These are phyloP conservation scores for Claviceps sp. DNA, from an alignment of 2,329 filamentous ascomycete species.

Conservation along the genomic window DNA sequence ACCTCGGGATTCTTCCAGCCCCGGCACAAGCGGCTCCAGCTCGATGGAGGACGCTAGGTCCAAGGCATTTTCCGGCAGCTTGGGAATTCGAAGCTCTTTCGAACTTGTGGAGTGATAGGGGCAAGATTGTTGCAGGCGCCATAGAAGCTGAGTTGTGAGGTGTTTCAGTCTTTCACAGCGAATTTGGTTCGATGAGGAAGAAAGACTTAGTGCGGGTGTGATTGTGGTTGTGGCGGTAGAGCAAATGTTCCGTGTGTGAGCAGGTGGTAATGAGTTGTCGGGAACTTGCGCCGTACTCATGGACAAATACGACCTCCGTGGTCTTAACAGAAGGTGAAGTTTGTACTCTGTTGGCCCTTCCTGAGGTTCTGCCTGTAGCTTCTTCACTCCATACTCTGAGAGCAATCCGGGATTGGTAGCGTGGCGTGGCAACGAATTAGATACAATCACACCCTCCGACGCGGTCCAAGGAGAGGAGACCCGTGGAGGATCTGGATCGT, in stretches of 20 bases:
- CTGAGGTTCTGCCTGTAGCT: slow-evolving; percentile 80
- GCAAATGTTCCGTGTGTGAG: slow-evolving; percentile 2
- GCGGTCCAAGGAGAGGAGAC: slow-evolving; percentile 84
- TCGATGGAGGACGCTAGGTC: slow-evolving; percentile 32
- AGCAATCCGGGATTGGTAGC: slow-evolving; percentile 26
- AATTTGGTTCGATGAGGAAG: slow-evolving; percentile 46
- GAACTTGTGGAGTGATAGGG: slow-evolving; percentile 76
- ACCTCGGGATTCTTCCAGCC: slow-evolving; percentile 83
- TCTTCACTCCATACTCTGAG: slow-evolving; percentile 54
- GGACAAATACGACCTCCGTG: slow-evolving; percentile 58
- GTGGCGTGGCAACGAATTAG: slow-evolving; percentile 20
- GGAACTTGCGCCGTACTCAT: slow-evolving; percentile 44
- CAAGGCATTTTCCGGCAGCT: slow-evolving; percentile 51
- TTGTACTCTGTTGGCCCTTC: slow-evolving; percentile 96
- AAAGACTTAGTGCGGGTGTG: slow-evolving; percentile 14
- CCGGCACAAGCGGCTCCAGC: slow-evolving; percentile 51
- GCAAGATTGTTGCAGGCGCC: slow-evolving; percentile 89
- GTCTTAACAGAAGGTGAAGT: slow-evolving; percentile 72
- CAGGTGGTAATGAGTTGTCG: slow-evolving; percentile 1
- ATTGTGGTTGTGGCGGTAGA: slow-evolving; percentile 8
- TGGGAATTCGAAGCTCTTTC: slow-evolving; percentile 60
- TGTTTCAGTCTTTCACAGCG: slow-evolving; percentile 79
- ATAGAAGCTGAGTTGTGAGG: slow-evolving; percentile 85
- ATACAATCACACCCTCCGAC: slow-evolving; percentile 27
- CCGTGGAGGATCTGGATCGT: slow-evolving; percentile 72